phyloP scores from a whole-genome alignment of 306 rosid species.

The Rubus idaeus region DNA sequence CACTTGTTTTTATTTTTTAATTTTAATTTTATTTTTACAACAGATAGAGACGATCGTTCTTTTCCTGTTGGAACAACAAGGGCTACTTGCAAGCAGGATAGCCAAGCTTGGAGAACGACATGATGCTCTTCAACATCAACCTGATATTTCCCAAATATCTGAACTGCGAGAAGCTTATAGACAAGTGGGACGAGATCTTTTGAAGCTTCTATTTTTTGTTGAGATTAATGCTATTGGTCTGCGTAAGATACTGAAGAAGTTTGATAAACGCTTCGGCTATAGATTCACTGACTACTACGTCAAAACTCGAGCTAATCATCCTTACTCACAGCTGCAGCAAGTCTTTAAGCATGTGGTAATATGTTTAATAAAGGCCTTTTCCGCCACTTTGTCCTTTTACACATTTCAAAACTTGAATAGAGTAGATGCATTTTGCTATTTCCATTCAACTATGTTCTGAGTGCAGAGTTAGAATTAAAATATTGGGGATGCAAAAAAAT shows the following conservation, averaged over 20 bases:
- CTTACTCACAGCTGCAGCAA: constrained; percentile 98
- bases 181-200: constrained; percentile 75
- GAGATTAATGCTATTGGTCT: constrained; percentile 95
- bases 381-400: constrained; percentile 2
- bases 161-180: constrained; percentile 80
- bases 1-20: constrained; percentile 10
- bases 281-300: constrained; percentile 91
- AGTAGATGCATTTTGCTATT: neutral
- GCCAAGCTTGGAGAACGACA: constrained; percentile 67
- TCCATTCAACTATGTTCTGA: neutral
- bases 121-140: constrained; percentile 66
- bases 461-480: neutral
- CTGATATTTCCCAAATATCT: constrained; percentile 67
- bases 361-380: constrained; percentile 27
- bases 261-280: constrained; percentile 92
- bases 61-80: constrained; percentile 98
- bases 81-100: constrained; percentile 87
- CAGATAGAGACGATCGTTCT: constrained; percentile 95
- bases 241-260: constrained; percentile 97
- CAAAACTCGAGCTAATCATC: constrained; percentile 97
- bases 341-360: constrained; percentile 99
- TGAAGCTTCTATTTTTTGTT: constrained; percentile 81
- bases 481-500: neutral
- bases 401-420: neutral
- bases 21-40: constrained; percentile 11